Base-by-base conservation (phyloP, 176 grass and related monocot species). In the Miscanthus lutarioriparius region DNA sequence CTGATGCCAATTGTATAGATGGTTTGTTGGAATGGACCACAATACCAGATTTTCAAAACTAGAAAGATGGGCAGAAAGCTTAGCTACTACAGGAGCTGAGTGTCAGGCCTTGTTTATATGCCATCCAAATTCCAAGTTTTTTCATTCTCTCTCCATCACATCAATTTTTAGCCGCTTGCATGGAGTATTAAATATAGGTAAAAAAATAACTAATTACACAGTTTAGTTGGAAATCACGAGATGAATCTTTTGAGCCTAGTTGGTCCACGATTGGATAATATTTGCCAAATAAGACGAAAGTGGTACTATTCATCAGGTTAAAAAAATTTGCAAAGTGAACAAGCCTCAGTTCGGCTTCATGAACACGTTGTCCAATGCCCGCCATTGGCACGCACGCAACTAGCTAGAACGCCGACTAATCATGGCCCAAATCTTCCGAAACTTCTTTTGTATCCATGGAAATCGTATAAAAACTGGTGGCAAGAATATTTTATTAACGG, bases 401-500 rank as follows among this genome's bases (percentile, higher is more conserved):
- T 44, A 44, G 44, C 12, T 56, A 56, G 26, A 1, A n/a, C 64
- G 27, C 19, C 26, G 4, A 35, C 35, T 79, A 80, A 74, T 74
- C 45, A 79, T 84, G 59, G 43, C 26, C 58, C 81, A 84, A 88
- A 88, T 88, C 66, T 67, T 80, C 20, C 3, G 66, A 73, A 26
- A 11, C 41, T 80, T 47, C 78, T 80, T 80, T 88, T 84, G 35
- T 80, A 88, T 80, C 75, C 3, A 33, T 84, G 87, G 74, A 69
- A 47, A 88, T 66, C 47, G 37, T 75, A 74, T 76, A 75, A 75
- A 39, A 67, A 25, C 39, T 44, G 26, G 67, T 63, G 44, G 26
- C 36, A 66, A 37, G 33, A 88, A 88, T 67, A 84, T 73, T 84
- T 83, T 74, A 36, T 56, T 84, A 80, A 79, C 81, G 43, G 87